Conservation (phyloP, 202 grass and related monocot genomes). For the Zizania palustris region DNA sequence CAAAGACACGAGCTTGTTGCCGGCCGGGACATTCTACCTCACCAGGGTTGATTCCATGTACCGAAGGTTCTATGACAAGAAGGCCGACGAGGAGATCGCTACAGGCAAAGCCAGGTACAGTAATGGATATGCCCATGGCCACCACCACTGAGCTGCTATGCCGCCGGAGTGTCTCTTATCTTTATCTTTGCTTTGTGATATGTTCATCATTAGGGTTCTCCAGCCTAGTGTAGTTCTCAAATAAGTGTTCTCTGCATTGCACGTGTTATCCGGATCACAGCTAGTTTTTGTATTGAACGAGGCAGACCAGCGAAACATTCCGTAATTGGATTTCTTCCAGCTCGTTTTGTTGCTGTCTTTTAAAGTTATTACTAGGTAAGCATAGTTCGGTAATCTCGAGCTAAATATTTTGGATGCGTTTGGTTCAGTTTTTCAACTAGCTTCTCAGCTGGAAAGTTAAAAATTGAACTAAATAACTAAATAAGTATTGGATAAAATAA, state of each 20-base stretch:
- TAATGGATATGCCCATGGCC: conserved; percentile 51
- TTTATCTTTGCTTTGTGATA: conserved; percentile 18
- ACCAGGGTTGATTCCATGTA: conserved; percentile 87
- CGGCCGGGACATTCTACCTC: conserved; percentile 82
- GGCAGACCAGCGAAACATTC: neutral
- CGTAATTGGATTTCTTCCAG: neutral
- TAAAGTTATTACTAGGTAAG: no score
- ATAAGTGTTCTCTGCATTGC: conserved; percentile 31
- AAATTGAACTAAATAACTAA: no score
- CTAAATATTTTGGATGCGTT: no score
- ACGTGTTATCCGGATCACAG: neutral
- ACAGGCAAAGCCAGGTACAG: neutral
- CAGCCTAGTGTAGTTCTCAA: conserved; percentile 17
- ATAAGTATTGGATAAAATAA: no score
- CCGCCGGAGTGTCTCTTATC: neutral
- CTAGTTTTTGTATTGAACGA: conserved; percentile 23
- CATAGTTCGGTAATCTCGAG: no score
- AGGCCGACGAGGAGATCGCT: conserved; percentile 33
- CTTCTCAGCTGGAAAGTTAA: no score
- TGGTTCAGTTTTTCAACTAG: no score
- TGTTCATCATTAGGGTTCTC: conserved; percentile 23
- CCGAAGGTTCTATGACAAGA: conserved; percentile 79
- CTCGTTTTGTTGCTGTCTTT: neutral
- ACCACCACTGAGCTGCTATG: conserved; percentile 28
- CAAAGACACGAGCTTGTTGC: conserved; percentile 65